Percentiles rank a stretch among this genome's conserved stretches.
These are phyloP conservation scores for Millerago galiae DNA, from an alignment of 805 yeast species.

Conservation along the genomic window DNA sequence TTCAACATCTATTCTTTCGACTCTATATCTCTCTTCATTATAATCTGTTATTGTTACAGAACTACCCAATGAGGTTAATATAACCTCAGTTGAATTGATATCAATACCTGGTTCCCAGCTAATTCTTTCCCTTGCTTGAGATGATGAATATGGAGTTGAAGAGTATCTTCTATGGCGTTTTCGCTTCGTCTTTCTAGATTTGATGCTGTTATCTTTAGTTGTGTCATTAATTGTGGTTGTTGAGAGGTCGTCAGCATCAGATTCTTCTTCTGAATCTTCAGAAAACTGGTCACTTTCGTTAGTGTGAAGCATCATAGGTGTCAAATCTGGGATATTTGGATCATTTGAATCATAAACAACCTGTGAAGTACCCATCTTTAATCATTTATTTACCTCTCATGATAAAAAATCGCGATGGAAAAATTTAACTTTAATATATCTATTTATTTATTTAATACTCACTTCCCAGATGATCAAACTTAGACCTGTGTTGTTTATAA, in stretches of 20 bases:
- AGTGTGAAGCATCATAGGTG: constrained; percentile 20
- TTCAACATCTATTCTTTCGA: constrained; percentile 35
- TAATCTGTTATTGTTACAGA: constrained; percentile 49
- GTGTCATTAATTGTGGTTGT: not conserved
- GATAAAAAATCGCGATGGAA: too few relatives aligned
- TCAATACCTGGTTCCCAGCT: constrained; percentile 60
- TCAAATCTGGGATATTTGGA: constrained; percentile 35
- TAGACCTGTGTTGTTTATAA: too few relatives aligned
- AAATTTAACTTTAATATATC: too few relatives aligned
- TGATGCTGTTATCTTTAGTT: not conserved
- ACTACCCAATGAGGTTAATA: constrained; percentile 46
- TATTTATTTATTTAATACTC: too few relatives aligned
- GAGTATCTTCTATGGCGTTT: constrained; percentile 22
- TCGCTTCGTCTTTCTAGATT: constrained; percentile 2
- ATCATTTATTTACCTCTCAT: not conserved
- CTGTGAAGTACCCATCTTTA: constrained; percentile 1
- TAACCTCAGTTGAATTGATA: constrained; percentile 42
- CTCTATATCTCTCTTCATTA: constrained; percentile 35
- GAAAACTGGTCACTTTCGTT: constrained; percentile 21
- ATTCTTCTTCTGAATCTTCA: constrained; percentile 4
- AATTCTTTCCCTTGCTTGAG: constrained; percentile 32
- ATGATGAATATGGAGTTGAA: constrained; percentile 29
- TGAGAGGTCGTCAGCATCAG: not conserved
- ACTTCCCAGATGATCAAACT: too few relatives aligned
- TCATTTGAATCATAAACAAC: constrained; percentile 34